Conservation (phyloP, 2,329 filamentous ascomycete species). For the Didymella keratinophila region DNA sequence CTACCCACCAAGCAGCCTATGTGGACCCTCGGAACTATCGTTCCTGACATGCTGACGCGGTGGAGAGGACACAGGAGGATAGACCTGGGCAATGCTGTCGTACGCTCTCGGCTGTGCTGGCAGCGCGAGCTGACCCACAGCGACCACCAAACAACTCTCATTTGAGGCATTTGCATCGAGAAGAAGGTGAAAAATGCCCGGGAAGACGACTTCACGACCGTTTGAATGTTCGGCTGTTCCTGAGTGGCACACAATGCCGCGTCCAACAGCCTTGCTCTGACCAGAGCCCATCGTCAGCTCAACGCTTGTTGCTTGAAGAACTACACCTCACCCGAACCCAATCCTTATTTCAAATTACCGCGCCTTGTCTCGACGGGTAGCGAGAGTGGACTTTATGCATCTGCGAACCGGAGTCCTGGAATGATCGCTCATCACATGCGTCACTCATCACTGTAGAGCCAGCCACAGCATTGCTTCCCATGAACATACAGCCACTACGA, state of each 20-base stretch:
- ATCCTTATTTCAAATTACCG: slow-evolving; percentile 14
- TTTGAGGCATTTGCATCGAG: neutral
- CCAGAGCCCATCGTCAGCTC: neutral
- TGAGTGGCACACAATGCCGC: neutral
- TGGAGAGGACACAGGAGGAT: neutral
- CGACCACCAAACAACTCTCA: neutral
- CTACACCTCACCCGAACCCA: neutral
- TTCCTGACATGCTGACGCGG: neutral
- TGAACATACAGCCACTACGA: slow-evolving; percentile 10
- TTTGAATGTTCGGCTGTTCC: neutral
- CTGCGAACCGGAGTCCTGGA: slow-evolving; percentile 10
- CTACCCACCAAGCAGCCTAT: neutral
- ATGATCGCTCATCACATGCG: slow-evolving; percentile 16
- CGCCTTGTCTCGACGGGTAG: neutral
- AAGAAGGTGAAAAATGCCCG: neutral
- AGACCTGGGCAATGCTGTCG: neutral
- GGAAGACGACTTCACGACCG: neutral
- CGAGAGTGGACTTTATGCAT: slow-evolving; percentile 1
- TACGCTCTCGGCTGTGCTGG: neutral
- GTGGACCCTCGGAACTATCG: neutral
- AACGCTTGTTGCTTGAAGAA: neutral
- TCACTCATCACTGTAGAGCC: neutral
- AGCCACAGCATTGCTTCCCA: slow-evolving; percentile 8
- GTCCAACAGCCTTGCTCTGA: neutral
- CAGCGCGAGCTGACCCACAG: neutral